These are phyloP conservation scores for Hepatocystis sp. DNA, from an alignment of 169 alveolate species.

Conservation along the genomic window DNA sequence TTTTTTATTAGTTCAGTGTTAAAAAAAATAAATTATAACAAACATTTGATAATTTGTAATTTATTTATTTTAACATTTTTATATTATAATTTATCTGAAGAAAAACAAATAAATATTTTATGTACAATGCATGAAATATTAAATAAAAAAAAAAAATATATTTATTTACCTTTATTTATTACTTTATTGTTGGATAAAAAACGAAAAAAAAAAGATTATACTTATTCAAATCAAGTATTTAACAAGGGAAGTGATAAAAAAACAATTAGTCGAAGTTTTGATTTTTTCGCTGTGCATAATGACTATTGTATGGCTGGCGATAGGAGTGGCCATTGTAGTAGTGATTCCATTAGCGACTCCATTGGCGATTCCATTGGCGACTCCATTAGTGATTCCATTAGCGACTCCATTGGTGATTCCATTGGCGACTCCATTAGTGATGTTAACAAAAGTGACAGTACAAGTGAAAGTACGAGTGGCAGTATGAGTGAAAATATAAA, in stretches of 20 bases:
- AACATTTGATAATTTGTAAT: conserved; percentile 12
- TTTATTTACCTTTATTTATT: conserved; percentile 48
- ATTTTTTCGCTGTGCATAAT: no score
- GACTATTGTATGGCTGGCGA: neutral
- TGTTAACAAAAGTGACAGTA: no score
- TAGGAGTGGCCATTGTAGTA: no score
- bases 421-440: neutral
- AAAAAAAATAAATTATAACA: conserved; percentile 1
- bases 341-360: neutral
- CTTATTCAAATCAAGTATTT: neutral
- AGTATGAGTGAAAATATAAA: neutral
- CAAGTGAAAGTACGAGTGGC: neutral
- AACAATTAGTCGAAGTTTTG: neutral
- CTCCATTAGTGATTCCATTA: neutral
- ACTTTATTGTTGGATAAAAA: conserved; percentile 37
- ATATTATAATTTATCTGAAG: conserved; percentile 12
- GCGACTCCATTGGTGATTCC: neutral
- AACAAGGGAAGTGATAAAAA: neutral
- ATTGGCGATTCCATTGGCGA: neutral
- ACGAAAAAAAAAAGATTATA: conserved; percentile 17
- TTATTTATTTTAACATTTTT: conserved; percentile 20
- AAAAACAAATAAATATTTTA: conserved; percentile 28
- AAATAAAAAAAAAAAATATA: conserved; percentile 40
- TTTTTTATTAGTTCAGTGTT: conserved; percentile 8
- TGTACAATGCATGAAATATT: conserved; percentile 42